Evolutionary conservation across 2,329 filamentous ascomycete genomes (phyloP), one percentile per base, ranked within the genome.

Genomic region (Ascochyta fabae): DNA sequence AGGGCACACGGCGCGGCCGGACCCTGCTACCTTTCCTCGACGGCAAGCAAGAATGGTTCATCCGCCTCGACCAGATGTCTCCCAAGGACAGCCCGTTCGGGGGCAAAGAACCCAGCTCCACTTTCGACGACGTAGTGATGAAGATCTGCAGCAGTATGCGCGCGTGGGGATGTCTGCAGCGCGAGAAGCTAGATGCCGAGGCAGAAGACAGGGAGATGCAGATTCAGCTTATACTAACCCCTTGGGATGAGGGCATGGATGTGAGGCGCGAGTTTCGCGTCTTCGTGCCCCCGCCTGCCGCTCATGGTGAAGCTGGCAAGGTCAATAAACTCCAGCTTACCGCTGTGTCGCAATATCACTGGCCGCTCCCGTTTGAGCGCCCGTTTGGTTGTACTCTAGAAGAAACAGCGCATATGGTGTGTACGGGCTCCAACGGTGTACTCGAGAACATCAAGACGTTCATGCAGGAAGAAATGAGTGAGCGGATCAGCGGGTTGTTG

Each of bases 211-310:
- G n/a, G 23, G 4, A 48, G 10, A 19, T 27, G 19, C 19, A 31
- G 48, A 38, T 38, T 3, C 22, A 47, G 7, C 3, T 48, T 3
- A 8, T 43, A 1, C 16, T 47, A n/a, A 53, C 38, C n/a, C n/a
- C 16, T 3, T 53, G 38, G 50, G 23, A 53, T 3, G 27, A 10
- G 2, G 12, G 3, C 2, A 53, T 53, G 42, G n/a, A 23, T 22
- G 5, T 27, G 3, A 29, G 13, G 7, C 40, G 26, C 8, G 49
- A 47, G 23, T 46, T 41, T 6, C 15, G 49, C 4, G 42, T 34
- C 22, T 53, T 53, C 23, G 43, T 53, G 5, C 36, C 49, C 2
- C 42, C 49, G 10, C 48, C 49, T n/a, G 29, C 29, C 3, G 36
- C 42, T 6, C 26, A 39, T 15, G 31, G 47, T 19, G 38, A 9